Percentiles rank a stretch among this genome's conserved stretches.
phyloP scores from a whole-genome alignment of 345 rosid genomes.

The Streptanthus diversifolius region DNA sequence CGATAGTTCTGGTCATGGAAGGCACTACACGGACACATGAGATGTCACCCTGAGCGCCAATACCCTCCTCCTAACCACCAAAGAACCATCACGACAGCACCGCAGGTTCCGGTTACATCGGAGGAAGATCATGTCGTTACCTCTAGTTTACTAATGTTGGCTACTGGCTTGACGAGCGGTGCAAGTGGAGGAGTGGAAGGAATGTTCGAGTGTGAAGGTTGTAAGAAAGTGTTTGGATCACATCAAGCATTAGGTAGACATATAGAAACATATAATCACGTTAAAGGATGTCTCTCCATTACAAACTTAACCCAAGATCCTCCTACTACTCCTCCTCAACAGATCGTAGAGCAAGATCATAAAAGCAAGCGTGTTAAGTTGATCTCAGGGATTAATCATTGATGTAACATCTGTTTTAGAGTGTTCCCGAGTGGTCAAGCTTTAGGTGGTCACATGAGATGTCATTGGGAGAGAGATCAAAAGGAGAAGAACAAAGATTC shows the following conservation, averaged over 20 bases:
- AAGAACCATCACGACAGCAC: constrained; percentile 7
- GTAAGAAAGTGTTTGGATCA: constrained; percentile 70
- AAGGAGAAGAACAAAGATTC: constrained; percentile 31
- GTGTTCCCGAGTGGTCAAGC: constrained; percentile 69
- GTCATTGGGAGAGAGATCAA: constrained; percentile 57
- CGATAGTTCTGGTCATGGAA: constrained; percentile 74
- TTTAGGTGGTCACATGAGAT: constrained; percentile 73
- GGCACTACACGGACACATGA: constrained; percentile 89
- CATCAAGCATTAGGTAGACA: constrained; percentile 74
- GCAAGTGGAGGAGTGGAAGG: not conserved
- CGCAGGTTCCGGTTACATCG: constrained; percentile 14
- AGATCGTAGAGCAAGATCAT: constrained; percentile 17
- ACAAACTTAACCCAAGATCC: constrained; percentile 27
- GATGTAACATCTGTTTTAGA: constrained; percentile 54
- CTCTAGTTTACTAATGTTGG: constrained; percentile 48
- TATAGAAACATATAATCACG: constrained; percentile 64
- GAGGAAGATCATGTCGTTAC: constrained; percentile 59
- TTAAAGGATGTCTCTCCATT: constrained; percentile 60
- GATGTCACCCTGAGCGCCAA: constrained; percentile 87
- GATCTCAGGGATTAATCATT: constrained; percentile 38
- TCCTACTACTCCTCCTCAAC: not conserved
- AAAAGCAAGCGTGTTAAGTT: constrained; percentile 31
- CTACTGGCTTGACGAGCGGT: constrained; percentile 26
- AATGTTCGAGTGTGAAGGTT: constrained; percentile 54
- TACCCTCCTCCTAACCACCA: constrained; percentile 46